Evolutionary conservation across 495 filamentous ascomycete genomes (phyloP), one percentile per base, ranked within the genome.

Genomic region (Tuber borchii): DNA sequence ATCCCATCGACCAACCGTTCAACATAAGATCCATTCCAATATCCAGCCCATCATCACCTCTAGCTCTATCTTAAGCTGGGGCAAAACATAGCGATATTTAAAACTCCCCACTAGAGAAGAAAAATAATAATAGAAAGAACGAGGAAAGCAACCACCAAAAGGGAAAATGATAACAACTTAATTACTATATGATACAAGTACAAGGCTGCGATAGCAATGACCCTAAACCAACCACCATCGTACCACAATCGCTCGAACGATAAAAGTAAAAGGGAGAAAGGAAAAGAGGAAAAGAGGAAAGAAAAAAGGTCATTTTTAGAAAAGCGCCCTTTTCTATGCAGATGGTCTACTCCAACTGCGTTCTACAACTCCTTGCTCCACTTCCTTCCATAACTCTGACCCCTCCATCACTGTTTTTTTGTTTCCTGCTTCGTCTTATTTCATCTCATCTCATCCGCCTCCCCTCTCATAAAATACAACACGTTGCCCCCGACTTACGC

Each of bases 341-440:
- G 73, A 71, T 74, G 19, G 71, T 69, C 48, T 40, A 73, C 71
- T 72, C 69, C 45, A 71, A 26, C 56, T 61, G 48, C 34, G 65
- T 12, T 65, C 73, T 77, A 76, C 76, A 61, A 84, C 84, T 83
- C 71, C 82, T 71, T 73, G 74, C 65, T 77, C 73, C 74, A 75
- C 68, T 31, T 26, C n/a, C 56, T 65, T 34, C 5, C 26, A 19
- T 34, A 19, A 5, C 10, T 10, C n/a, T 65, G 12, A 14, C 5
- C 56, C 56, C 26, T 14, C 26, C 31, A 65, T 65, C 26, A 34
- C 26, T 16, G 17, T 34, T 65, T 31, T 31, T 16, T 65, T 65
- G 56, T 7, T 65, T 65, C n/a, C 51, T 34, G 26, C 26, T 34
- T 65, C 56, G 12, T 61, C 22, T 26, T 5, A 19, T 8, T 34